Base-by-base conservation (phyloP, 83 land plant genomes). In the Thuja plicata region DNA sequence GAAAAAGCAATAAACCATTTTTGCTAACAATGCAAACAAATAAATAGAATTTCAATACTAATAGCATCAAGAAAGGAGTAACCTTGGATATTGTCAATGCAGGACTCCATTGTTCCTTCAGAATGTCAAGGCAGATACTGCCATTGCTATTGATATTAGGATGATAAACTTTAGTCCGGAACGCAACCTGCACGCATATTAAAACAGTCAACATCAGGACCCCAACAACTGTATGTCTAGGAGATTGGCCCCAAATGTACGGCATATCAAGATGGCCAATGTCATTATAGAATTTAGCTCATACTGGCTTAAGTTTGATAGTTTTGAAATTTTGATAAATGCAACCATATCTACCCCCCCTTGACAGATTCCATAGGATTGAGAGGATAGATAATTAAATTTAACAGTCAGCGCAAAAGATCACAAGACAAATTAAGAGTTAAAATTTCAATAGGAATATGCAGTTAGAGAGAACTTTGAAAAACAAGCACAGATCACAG, bases 61-160 rank as follows among this genome's bases (percentile, higher is more conserved):
- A 19, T 30, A 86, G 15, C 1, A 11, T 12, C 34, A 40, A 78
- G 27, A 32, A 12, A 45, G 70, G 45, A 27, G 4, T 17, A 90
- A 93, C 94, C 93, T 93, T 93, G 32, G 95, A 93, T 38, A 93
- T 91, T 35, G 95, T 93, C 19, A 93, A 90, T 37, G 95, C 95
- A 66, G 95, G 95, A 87, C 93, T 93, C 95, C 95, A 93, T 62
- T 93, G 93, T 50, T 93, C 95, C 87, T 93, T 93, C 84, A 93
- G 81, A 83, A 93, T 92, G 87, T 92, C 93, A 24, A 93, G 91
- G 76, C 95, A 93, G 70, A 93, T 93, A 71, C 93, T 92, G 3
- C 95, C 95, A 86, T 90, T 93, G 89, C 93, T 93, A 54, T 93
- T 91, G 76, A 93, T 93, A 86, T 90, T 90, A 30, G 91, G 91